Evolutionary conservation across 768 basidiomycete genomes (phyloP).

Genomic region (Leucosporidium yakuticum): DNA sequence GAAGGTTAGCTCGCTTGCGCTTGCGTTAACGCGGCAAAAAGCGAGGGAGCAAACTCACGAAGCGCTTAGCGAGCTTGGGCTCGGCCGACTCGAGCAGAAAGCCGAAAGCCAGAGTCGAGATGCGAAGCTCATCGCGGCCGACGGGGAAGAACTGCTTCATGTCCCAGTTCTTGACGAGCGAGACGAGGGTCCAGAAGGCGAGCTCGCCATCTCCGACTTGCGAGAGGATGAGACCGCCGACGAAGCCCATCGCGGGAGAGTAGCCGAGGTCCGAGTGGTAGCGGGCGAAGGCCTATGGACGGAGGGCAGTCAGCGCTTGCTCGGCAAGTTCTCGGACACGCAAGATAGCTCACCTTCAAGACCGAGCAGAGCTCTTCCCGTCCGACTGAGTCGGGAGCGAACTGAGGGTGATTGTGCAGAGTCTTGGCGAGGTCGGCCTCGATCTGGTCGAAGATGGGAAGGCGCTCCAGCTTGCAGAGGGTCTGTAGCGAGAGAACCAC

Average conservation of each 20-base stretch:
- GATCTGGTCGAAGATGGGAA: background rate
- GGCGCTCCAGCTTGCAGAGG: background rate
- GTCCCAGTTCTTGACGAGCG: slow-evolving; percentile 18
- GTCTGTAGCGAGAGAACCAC: background rate
- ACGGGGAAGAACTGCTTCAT: slow-evolving; percentile 18
- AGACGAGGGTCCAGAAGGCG: slow-evolving; percentile 18
- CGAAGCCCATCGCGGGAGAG: slow-evolving; percentile 12
- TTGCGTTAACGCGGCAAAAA: fast-evolving
- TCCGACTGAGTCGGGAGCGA: slow-evolving; percentile 4
- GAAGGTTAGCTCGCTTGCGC: background rate
- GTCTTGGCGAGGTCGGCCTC: slow-evolving; percentile 14
- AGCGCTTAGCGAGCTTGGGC: slow-evolving; percentile 13
- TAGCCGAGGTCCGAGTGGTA: slow-evolving; percentile 10
- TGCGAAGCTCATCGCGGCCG: slow-evolving; percentile 5
- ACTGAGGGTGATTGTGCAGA: slow-evolving; percentile 19
- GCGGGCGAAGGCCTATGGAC: slow-evolving; percentile 15
- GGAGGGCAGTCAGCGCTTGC: background rate
- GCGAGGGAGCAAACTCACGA: slow-evolving; percentile 3
- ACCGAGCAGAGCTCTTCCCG: slow-evolving; percentile 17
- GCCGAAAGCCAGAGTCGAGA: slow-evolving; percentile 17
- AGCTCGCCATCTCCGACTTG: slow-evolving; percentile 15
- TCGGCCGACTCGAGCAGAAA: slow-evolving; percentile 20
- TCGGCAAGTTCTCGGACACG: background rate
- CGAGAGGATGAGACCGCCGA: slow-evolving; percentile 18
- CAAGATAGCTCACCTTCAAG: slow-evolving; percentile 11